Percentiles rank a stretch among this genome's conserved stretches.
phyloP scores from a whole-genome alignment of 306 rosid genomes.

The Ceratonia siliqua region DNA sequence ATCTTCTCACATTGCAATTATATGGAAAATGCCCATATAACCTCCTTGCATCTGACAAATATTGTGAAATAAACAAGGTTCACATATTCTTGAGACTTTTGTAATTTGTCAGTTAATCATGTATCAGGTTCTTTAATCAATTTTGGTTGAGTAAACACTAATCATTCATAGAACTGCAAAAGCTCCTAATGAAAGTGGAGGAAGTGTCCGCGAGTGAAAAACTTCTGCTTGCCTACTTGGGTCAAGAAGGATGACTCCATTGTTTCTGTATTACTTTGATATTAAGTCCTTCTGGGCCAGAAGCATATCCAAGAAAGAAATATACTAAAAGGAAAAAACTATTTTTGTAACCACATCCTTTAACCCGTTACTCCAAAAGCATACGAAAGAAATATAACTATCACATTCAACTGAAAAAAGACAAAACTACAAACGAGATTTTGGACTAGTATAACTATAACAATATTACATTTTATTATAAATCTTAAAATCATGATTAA shows the following conservation, averaged over 20 bases:
- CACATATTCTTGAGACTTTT: too few relatives aligned
- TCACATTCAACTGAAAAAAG: too few relatives aligned
- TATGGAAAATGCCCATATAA: background rate
- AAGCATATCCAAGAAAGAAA: too few relatives aligned
- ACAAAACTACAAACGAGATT: too few relatives aligned
- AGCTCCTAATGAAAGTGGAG: slow-evolving; percentile 69
- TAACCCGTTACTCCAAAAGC: slow-evolving; percentile 81
- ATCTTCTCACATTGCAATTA: background rate
- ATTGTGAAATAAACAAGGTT: background rate
- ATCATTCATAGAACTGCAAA: slow-evolving; percentile 84
- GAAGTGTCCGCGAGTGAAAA: slow-evolving; percentile 57
- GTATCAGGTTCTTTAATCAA: too few relatives aligned
- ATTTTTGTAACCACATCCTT: slow-evolving; percentile 81
- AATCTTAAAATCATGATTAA: too few relatives aligned
- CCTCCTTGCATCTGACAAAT: background rate
- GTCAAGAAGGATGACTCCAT: slow-evolving; percentile 55
- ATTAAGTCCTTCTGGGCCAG: slow-evolving; percentile 61
- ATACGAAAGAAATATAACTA: too few relatives aligned
- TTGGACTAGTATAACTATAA: too few relatives aligned
- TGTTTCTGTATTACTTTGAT: slow-evolving; percentile 62
- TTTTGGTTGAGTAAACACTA: too few relatives aligned
- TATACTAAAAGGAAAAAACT: too few relatives aligned
- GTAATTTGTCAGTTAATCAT: too few relatives aligned
- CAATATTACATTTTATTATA: too few relatives aligned
- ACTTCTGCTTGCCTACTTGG: slow-evolving; percentile 51